Evolutionary conservation across 2,329 filamentous ascomycete genomes (phyloP).

Genomic region (Endoconidiophora laricicola): DNA sequence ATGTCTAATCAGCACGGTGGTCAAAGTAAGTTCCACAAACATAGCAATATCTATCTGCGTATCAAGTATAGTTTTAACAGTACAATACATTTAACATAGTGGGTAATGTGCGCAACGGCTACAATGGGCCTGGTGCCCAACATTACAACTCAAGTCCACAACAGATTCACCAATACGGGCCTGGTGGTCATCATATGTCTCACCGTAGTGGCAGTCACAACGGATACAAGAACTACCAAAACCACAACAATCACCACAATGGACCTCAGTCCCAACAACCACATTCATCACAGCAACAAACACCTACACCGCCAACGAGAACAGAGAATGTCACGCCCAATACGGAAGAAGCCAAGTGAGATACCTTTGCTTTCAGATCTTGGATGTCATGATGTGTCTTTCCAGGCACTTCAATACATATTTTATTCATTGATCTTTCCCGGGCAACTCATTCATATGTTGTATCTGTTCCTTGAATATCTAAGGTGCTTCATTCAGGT

Average conservation of each 20-base stretch:
- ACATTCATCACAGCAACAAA: conserved; percentile 7
- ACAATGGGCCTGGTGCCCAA: conserved; percentile 40
- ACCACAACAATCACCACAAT: conserved; percentile 10
- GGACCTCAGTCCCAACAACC: conserved; percentile 4
- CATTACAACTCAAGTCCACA: conserved; percentile 52
- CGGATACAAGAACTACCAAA: conserved; percentile 12
- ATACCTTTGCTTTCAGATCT: background rate
- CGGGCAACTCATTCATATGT: no score
- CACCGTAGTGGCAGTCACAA: conserved; percentile 12
- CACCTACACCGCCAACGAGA: conserved; percentile 8
- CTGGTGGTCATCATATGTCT: conserved; percentile 15
- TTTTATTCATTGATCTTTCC: no score
- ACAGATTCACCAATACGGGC: conserved; percentile 45
- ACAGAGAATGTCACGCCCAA: conserved; percentile 11
- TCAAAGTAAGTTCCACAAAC: conserved; percentile 45
- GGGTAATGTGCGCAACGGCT: conserved; percentile 39
- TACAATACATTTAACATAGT: conserved; percentile 24
- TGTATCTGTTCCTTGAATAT: no score
- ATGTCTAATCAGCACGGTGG: conserved; percentile 44
- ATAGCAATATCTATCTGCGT: background rate
- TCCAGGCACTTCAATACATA: no score
- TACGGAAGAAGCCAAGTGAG: conserved; percentile 12
- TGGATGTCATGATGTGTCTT: no score
- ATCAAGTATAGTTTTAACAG: background rate
- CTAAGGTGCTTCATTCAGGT: no score